A percentile compares a stretch with the other conserved stretches of the same genome.
phyloP scores from a whole-genome alignment of 306 rosid genomes.

The Cajanus cajan region DNA sequence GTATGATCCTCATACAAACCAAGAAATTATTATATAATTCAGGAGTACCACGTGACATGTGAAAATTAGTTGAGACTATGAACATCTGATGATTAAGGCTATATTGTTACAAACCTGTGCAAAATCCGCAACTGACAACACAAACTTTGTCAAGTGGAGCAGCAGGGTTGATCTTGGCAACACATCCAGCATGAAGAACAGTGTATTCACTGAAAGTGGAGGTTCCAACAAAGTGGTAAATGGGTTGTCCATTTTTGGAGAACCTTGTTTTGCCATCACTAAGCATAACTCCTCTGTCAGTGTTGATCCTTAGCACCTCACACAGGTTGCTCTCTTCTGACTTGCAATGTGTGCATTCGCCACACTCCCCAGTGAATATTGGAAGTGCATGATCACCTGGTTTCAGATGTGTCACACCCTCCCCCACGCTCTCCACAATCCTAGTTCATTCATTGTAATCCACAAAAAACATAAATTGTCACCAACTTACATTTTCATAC shows the following conservation, averaged over 20 bases:
- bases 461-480: no score
- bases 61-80: no score
- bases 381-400: constrained; percentile 54
- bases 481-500: no score
- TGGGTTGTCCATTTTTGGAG: constrained; percentile 60
- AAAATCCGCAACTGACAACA: constrained; percentile 65
- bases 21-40: no score
- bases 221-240: constrained; percentile 68
- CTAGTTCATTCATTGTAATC: constrained; percentile 13
- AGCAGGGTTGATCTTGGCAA: constrained; percentile 63
- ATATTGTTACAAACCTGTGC: constrained; percentile 36
- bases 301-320: constrained; percentile 60
- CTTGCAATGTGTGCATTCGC: constrained; percentile 55
- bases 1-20: no score
- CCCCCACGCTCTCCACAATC: constrained; percentile 57
- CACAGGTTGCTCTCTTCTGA: constrained; percentile 75
- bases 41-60: no score
- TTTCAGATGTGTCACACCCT: constrained; percentile 45
- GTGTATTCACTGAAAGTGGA: constrained; percentile 76
- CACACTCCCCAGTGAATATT: constrained; percentile 69
- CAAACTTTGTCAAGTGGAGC: constrained; percentile 77
- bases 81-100: no score
- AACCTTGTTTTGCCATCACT: constrained; percentile 53
- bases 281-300: constrained; percentile 64
- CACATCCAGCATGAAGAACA: constrained; percentile 59